Conservation (phyloP, 257 asterid species). For the Perilla frutescens region DNA sequence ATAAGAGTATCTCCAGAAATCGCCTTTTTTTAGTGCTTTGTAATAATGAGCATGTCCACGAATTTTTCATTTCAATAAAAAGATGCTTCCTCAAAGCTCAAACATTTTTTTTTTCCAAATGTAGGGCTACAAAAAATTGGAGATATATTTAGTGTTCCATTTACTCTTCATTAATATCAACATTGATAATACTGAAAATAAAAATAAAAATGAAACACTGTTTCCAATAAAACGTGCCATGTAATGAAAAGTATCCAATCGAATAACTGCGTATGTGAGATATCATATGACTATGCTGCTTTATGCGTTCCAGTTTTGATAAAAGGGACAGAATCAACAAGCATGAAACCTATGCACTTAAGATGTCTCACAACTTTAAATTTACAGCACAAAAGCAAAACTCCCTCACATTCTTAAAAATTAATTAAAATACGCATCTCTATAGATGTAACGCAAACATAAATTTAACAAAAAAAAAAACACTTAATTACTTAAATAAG, state of each 20-base stretch:
- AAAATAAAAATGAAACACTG: background rate
- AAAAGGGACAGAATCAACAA: conserved; percentile 20
- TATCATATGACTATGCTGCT: background rate
- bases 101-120: background rate
- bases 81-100: background rate
- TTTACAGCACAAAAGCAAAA: background rate
- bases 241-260: too few species aligned
- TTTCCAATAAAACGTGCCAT: too few species aligned
- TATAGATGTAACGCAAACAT: too few species aligned
- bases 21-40: conserved; percentile 4
- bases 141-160: background rate
- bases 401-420: conserved; percentile 15
- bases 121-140: background rate
- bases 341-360: conserved; percentile 28
- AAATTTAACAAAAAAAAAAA: background rate
- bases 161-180: background rate
- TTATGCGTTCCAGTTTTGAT: background rate
- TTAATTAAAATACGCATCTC: too few species aligned
- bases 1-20: background rate
- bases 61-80: conserved; percentile 5
- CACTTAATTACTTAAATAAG: too few species aligned
- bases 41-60: background rate
- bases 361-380: conserved; percentile 26
- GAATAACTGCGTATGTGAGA: background rate
- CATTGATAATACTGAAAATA: too few species aligned